A percentile compares a stretch with the other conserved stretches of the same genome.
Evolutionary conservation across 768 basidiomycete genomes (phyloP).

Genomic region (Boletales sp.): DNA sequence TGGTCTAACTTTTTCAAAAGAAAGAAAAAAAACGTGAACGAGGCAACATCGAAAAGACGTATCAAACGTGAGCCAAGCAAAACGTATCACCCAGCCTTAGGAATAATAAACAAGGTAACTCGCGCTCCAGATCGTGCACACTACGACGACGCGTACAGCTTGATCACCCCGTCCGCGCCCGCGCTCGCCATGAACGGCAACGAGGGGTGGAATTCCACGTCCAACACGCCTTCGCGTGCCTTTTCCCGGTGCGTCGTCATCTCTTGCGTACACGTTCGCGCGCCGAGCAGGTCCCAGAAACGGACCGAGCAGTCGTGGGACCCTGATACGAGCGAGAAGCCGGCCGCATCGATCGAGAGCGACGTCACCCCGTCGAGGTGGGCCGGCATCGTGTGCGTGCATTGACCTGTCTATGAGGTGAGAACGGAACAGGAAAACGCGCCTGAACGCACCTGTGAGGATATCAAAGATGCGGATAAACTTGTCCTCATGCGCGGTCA

Average conservation of each 20-base stretch:
- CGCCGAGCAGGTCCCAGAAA: slow-evolving; percentile 89
- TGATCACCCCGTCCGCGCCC: slow-evolving; percentile 94
- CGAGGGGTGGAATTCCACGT: slow-evolving; percentile 79
- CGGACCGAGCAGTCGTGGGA: slow-evolving; percentile 93
- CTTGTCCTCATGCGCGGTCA: slow-evolving; percentile 93
- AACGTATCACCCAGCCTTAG: slow-evolving; percentile 9
- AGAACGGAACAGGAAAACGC: background rate
- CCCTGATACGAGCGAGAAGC: slow-evolving; percentile 83
- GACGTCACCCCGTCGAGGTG: slow-evolving; percentile 93
- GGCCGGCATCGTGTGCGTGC: slow-evolving; percentile 85
- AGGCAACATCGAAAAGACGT: background rate
- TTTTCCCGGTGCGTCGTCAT: slow-evolving; percentile 86
- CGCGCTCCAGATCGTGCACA: too few relatives aligned
- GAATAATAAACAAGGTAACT: too few relatives aligned
- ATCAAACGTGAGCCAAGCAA: slow-evolving; percentile 8
- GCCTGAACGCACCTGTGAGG: slow-evolving; percentile 56
- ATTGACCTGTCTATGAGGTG: slow-evolving; percentile 53
- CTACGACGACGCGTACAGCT: slow-evolving; percentile 83
- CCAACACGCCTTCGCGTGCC: slow-evolving; percentile 86
- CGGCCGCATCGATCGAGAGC: slow-evolving; percentile 81
- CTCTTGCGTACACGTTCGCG: slow-evolving; percentile 83
- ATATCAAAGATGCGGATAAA: slow-evolving; percentile 89
- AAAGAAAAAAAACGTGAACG: background rate
- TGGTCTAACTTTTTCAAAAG: slow-evolving; percentile 7
- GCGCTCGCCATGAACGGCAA: slow-evolving; percentile 88